A percentile compares a stretch with the other conserved stretches of the same genome.
Conservation (phyloP, 2,329 filamentous ascomycete species). For the Trichoderma afroharzianum region DNA sequence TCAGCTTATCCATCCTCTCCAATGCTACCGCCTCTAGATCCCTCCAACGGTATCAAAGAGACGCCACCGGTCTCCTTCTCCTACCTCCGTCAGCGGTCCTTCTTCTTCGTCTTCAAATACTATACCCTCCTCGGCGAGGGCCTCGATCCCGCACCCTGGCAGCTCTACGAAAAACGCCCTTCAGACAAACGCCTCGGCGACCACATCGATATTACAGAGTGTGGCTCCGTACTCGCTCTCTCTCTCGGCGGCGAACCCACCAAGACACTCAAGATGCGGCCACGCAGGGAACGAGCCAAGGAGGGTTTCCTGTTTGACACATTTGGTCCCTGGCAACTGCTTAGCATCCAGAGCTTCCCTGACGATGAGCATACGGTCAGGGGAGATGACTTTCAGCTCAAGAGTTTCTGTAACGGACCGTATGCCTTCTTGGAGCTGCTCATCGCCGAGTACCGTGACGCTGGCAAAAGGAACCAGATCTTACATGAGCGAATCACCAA, state of each 20-base stretch:
- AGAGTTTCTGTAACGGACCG: conserved; percentile 57
- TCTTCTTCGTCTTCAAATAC: conserved; percentile 63
- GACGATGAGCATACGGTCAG: conserved; percentile 56
- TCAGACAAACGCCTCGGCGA: conserved; percentile 37
- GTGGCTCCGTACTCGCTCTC: conserved; percentile 56
- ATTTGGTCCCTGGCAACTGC: conserved; percentile 58
- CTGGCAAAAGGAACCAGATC: conserved; percentile 53
- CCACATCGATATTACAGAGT: conserved; percentile 58
- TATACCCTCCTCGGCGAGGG: conserved; percentile 57
- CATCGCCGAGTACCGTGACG: conserved; percentile 58
- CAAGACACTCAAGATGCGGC: conserved; percentile 46
- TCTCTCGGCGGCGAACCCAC: conserved; percentile 51
- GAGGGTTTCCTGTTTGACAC: conserved; percentile 55
- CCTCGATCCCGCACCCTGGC: conserved; percentile 57
- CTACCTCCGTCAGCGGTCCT: conserved; percentile 50
- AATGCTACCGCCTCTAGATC: conserved; percentile 16
- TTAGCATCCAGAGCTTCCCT: conserved; percentile 56
- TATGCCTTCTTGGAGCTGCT: conserved; percentile 59
- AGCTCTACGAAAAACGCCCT: conserved; percentile 49
- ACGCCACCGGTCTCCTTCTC: conserved; percentile 21
- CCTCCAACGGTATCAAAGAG: not conserved
- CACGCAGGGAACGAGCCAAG: conserved; percentile 44
- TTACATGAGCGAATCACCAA: conserved; percentile 56
- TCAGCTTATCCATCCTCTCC: conserved; percentile 21
- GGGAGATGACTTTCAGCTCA: conserved; percentile 48